Percentiles rank a stretch among this genome's conserved stretches.
These are phyloP conservation scores for Cantharellus anzutake DNA, from an alignment of 768 basidiomycete genomes.

Conservation along the genomic window DNA sequence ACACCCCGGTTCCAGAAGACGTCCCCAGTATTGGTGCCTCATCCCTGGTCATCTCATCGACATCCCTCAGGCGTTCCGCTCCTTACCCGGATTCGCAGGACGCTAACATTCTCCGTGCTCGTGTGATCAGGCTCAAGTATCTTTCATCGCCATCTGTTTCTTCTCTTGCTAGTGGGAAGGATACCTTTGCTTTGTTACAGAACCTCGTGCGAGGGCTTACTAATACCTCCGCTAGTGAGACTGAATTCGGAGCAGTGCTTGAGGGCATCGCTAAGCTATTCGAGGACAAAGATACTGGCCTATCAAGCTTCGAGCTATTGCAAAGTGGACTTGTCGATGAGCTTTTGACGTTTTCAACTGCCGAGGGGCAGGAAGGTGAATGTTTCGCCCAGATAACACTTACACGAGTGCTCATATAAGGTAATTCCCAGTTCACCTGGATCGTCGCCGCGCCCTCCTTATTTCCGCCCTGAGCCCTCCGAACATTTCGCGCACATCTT, in stretches of 20 bases:
- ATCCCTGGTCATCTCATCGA: neutral
- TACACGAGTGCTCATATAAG: neutral
- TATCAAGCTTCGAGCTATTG: constrained; percentile 90
- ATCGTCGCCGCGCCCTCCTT: constrained; percentile 53
- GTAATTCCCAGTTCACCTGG: constrained; percentile 31
- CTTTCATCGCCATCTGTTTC: constrained; percentile 24
- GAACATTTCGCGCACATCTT: constrained; percentile 11
- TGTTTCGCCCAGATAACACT: neutral
- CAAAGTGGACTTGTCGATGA: constrained; percentile 88
- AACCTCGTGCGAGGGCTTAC: constrained; percentile 46
- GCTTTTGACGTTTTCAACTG: constrained; percentile 63
- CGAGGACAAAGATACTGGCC: constrained; percentile 37
- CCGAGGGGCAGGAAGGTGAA: constrained; percentile 40
- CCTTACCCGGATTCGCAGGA: constrained; percentile 69
- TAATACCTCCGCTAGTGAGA: constrained; percentile 34
- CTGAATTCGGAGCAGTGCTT: constrained; percentile 39
- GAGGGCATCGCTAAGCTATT: constrained; percentile 69
- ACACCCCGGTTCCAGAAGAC: neutral
- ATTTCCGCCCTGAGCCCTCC: constrained; percentile 47
- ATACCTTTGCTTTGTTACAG: constrained; percentile 34
- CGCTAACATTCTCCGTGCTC: constrained; percentile 77
- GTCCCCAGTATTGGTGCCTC: neutral
- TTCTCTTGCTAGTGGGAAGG: constrained; percentile 37
- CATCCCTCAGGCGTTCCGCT: constrained; percentile 16
- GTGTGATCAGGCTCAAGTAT: constrained; percentile 74